Base-by-base conservation (phyloP, 345 rosid species). In the Hibiscus tridactylites region DNA sequence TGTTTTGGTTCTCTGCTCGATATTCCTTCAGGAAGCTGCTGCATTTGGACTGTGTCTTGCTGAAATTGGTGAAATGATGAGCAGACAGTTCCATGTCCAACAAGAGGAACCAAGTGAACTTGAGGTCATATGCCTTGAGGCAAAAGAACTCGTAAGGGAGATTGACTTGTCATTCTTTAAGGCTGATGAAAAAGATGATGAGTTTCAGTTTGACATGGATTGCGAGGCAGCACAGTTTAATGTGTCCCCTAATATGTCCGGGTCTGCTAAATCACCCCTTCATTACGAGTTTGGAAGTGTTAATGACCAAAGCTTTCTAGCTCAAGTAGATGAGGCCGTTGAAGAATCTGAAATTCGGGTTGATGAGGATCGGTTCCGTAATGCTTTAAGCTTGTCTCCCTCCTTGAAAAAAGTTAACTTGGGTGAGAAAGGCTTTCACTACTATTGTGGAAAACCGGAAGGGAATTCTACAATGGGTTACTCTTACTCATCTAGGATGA, bases 31-130 rank as follows among this genome's bases (percentile, higher is more conserved):
- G 86, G 96, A 87, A 35, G 6, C 39, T 82, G 97, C 97, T 61
- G 66, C 83, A 16, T 78, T 39, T 47, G 98, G 98, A 78, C 80
- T 92, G 15, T 89, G 92, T 80, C 93, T 92, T 73, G 90, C 97
- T 24, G 97, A 90, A 85, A 95, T 95, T 72, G 98, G 97, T 76
- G 99, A 95, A 35, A 95, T 95, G 99, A 92, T 95, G 99, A 92
- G 90, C 71, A 35, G 39, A 35, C 39, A 92, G 70, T 92, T 90
- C 64, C 92, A 85, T 17, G 76, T 79, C 46, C 89, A 88, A 9
- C 94, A 88, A 84, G 97, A 35, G 39, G 7, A 90, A 71, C 99
- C 97, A 6, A 95, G 97, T 85, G 99, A 90, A 52, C 90, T 95
- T 0, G 97, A 95, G 90, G 87, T 88, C 68, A 77, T 92, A 42